A percentile compares a stretch with the other conserved stretches of the same genome.
phyloP scores from a whole-genome alignment of 306 rosid genomes.

The Alnus glutinosa region DNA sequence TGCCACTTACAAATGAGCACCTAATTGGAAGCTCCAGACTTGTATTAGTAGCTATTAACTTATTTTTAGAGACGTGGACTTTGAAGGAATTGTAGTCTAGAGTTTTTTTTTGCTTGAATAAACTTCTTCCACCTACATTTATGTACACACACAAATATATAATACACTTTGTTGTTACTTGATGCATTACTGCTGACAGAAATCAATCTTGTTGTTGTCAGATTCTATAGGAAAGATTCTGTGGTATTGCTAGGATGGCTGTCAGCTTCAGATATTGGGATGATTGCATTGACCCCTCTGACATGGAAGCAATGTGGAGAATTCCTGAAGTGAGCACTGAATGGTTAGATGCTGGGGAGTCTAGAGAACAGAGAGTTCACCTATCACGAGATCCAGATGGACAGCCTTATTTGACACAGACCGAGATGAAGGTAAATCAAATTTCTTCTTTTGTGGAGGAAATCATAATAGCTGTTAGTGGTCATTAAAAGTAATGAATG shows the following conservation, averaged over 20 bases:
- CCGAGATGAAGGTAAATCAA: conserved; percentile 79
- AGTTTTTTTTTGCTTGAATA: background rate
- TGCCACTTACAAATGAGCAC: background rate
- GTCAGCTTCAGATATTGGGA: conserved; percentile 66
- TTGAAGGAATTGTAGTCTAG: background rate
- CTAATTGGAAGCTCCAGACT: background rate
- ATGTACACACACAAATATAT: background rate
- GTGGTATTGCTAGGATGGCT: conserved; percentile 47
- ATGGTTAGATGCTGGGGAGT: conserved; percentile 87
- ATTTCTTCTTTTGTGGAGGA: conserved; percentile 12
- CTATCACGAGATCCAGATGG: conserved; percentile 96
- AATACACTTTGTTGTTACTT: background rate
- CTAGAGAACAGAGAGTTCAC: conserved; percentile 62
- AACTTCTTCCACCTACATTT: background rate
- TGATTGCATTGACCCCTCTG: conserved; percentile 64
- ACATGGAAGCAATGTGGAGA: conserved; percentile 84
- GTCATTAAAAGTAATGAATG: background rate
- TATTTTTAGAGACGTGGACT: background rate
- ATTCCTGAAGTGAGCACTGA: conserved; percentile 62
- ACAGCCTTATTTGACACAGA: conserved; percentile 80
- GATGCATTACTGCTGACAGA: background rate
- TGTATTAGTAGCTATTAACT: background rate
- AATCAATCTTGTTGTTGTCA: conserved; percentile 19
- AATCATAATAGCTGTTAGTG: background rate
- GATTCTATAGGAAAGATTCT: conserved; percentile 24